Base-by-base conservation (phyloP, 495 filamentous ascomycete genomes). In the Aspergillus baeticus region DNA sequence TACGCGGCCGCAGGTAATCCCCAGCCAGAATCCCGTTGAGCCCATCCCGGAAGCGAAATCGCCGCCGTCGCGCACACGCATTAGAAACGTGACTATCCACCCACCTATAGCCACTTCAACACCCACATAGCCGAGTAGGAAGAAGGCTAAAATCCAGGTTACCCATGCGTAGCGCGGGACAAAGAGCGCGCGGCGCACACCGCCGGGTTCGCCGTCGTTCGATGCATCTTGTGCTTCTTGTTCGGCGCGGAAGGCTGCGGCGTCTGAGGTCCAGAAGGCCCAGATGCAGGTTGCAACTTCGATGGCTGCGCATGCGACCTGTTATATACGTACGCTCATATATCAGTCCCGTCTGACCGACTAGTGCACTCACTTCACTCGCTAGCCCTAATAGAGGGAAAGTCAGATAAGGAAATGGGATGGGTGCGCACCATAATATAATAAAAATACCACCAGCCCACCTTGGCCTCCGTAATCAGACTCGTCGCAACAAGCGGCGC, bases 91-190 rank as follows among this genome's bases (percentile, higher is more conserved):
- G 33, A 85, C 82, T 56, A 87, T 82, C 84, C 85, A 88, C 8
- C 85, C 85, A 29, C 90, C 90, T 0, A 96, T 78, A 0, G 87
- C 84, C 18, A 96, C 91, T 67, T 96, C 91, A n/a, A 86, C 73
- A 38, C 91, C 91, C 10, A 94, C 89, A 62, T 94, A 95, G 36
- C 81, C 82, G 3, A 96, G 77, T 35, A 94, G 70, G 70, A 95
- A 96, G 14, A 88, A 39, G 8, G 91, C 81, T 34, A 84, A 82
- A 20, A 94, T 69, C 90, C 90, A 96, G 22, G 87, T 87, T 3
- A 94, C 80, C 7, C 69, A 57, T 34, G 63, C 79, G 48, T 58
- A 74, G 44, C 64, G 76, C 18, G 60, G 65, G 36, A 72, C 75
- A 26, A 80, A 73, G 0, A 89, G 69, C 0, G 85, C 85, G 58